Base-by-base conservation (phyloP, 2,329 filamentous ascomycete species). In the Teratosphaeria zuluensis region DNA sequence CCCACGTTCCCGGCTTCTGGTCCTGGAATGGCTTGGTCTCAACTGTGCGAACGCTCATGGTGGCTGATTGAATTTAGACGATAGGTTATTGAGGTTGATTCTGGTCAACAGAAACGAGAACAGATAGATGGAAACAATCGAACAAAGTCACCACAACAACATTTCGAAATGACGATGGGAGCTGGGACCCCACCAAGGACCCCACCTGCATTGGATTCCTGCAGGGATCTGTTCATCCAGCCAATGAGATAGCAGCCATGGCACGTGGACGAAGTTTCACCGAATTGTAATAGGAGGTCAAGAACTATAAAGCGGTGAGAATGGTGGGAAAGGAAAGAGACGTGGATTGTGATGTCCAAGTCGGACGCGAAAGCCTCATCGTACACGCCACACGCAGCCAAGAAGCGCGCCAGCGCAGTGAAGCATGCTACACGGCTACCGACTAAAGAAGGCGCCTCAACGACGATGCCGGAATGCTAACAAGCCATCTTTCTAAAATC, bases 1-100 rank as follows among this genome's bases (percentile, higher is more conserved):
- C 92, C 77, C 85, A 96, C 92, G 92, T 97, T 84, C 92, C 92
- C 65, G 92, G 91, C 83, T 99, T 99, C 84, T 99, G 94, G 83
- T 97, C 94, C 64, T 87, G 82, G 77, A 32, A 96, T 61, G 92
- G 84, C 75, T 85, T 85, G 75, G 96, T 85, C 68, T 88, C 83
- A 70, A 96, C 89, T 57, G 87, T 90, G 76, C 89, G 83, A 76
- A 86, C 77, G 73, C 79, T 83, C 90, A 96, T 94, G 71, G 33
- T 71, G 61, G 56, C 53, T 78, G 60, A 62, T 42, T 42, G 24
- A 28, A 28, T n/a, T n/a, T n/a, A n/a, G n/a, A n/a, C n/a, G n/a
- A n/a, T n/a, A n/a, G n/a, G n/a, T n/a, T n/a, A n/a, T n/a, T n/a
- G n/a, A n/a, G n/a, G n/a, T n/a, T n/a, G n/a, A n/a, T n/a, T 42